A percentile compares a stretch with the other conserved stretches of the same genome.
These are phyloP conservation scores for Canariomyces notabilis DNA, from an alignment of 2,329 filamentous ascomycete species.

Conservation along the genomic window DNA sequence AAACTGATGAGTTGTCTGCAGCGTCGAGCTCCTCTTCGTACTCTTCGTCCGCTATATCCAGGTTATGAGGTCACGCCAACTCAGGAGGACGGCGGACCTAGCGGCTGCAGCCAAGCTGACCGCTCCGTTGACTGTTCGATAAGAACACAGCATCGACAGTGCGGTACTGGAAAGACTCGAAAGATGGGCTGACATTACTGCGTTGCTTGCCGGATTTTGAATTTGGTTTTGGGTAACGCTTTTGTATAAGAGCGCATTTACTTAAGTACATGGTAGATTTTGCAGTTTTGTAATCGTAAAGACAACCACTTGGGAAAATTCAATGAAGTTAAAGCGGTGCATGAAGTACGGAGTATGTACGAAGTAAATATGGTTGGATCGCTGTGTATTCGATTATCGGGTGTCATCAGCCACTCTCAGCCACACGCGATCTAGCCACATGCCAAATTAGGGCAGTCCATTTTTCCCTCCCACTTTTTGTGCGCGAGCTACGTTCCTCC, in stretches of 20 bases:
- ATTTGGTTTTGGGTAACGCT: background rate
- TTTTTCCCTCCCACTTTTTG: conserved; percentile 24
- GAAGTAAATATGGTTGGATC: too few species aligned
- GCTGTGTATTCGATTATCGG: too few species aligned
- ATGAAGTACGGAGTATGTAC: too few species aligned
- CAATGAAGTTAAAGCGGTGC: too few species aligned
- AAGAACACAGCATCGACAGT: conserved; percentile 4
- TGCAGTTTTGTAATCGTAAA: too few species aligned
- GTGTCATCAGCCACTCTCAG: conserved; percentile 7
- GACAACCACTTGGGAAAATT: too few species aligned
- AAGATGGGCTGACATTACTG: too few species aligned
- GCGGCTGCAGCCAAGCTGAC: conserved; percentile 54
- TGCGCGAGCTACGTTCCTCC: conserved; percentile 16
- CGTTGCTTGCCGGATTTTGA: background rate
- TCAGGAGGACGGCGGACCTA: conserved; percentile 61
- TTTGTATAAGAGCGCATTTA: too few species aligned
- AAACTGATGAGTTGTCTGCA: conserved; percentile 31
- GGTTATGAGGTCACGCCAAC: conserved; percentile 62
- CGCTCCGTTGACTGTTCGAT: conserved; percentile 29
- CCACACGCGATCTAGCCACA: conserved; percentile 20
- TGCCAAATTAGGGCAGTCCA: conserved; percentile 23
- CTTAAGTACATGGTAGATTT: too few species aligned
- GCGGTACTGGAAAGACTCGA: background rate
- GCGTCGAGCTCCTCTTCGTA: conserved; percentile 84
- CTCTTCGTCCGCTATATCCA: conserved; percentile 78